Conservation (phyloP, 73 alveolate genomes). For the Blepharisma stoltei region DNA sequence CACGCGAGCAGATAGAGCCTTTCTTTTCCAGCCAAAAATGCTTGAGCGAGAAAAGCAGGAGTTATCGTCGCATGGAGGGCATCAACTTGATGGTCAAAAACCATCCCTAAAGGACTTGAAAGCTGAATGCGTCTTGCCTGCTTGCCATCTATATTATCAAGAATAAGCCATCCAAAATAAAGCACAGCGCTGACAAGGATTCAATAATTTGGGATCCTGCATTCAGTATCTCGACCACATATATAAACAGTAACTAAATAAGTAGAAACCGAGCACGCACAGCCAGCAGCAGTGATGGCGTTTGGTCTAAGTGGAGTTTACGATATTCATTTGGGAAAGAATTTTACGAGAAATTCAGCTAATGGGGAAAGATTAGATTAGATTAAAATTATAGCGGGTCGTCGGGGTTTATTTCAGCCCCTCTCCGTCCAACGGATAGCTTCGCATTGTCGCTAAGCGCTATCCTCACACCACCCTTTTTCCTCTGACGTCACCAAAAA, state of each 20-base stretch:
- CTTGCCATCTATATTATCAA: conserved; percentile 87
- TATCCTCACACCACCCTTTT: no score
- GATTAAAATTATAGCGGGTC: not conserved
- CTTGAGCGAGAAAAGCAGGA: conserved; percentile 14
- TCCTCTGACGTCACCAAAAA: no score
- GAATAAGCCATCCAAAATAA: conserved; percentile 37
- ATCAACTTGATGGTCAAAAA: conserved; percentile 71
- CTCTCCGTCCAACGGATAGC: no score
- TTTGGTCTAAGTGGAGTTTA: conserved; percentile 1
- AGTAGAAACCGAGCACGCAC: not conserved
- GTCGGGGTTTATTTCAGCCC: no score
- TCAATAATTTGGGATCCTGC: not conserved
- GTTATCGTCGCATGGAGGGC: conserved; percentile 41
- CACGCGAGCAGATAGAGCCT: not conserved
- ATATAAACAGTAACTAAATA: not conserved
- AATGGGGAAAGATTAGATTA: not conserved
- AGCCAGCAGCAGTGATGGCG: not conserved
- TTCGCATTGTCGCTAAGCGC: no score
- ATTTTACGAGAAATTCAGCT: conserved; percentile 1
- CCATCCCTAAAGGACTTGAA: conserved; percentile 79
- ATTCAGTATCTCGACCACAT: conserved; percentile 10
- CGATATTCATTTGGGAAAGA: conserved; percentile 22
- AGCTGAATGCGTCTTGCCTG: conserved; percentile 75
- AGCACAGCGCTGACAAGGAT: not conserved
- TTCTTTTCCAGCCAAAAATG: not conserved